Base-by-base conservation (phyloP, 805 yeast genomes). In the Jamesozyma rosinii region DNA sequence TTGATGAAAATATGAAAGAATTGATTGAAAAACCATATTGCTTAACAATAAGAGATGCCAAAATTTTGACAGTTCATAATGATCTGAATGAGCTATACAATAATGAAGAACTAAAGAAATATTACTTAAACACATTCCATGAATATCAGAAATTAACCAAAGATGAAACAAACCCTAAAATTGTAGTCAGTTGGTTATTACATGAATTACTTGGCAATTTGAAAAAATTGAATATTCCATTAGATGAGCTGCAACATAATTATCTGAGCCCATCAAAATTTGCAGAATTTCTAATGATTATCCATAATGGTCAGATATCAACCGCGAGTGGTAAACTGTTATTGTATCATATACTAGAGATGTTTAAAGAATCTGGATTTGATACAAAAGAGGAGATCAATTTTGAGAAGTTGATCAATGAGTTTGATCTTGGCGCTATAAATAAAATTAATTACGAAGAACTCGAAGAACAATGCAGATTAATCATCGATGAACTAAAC, bases 141-240 rank as follows among this genome's bases (percentile, higher is more conserved):
- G 27, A 2, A 60, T 83, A 22, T 71, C 65, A 47, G 45, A 57
- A 8, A 27, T 17, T 43, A 5, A 59, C 63, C 10, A 54, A 48
- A 13, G 47, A 61, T 10, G 48, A 58, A 8, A 49, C 49, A 43
- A 57, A 57, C 14, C 53, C 58, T 8, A 76, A 68, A 45, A 47
- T 67, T 34, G 78, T 77, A 2, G 77, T 79, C 24, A 85, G 83
- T 56, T 90, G 95, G 95, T 61, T 87, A 8, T 76, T 86, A 6
- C 89, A 90, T 63, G 89, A 86, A 49, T 65, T 87, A 34, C 55
- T 86, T 15, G 96, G 97, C 0, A 67, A 76, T 13, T 67, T 85
- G 46, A 70, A 77, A 6, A 79, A 76, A 54, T 67, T 75, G 6
- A 66, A 71, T 20, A 36, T 55, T 4, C 46, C 59, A 4, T 38